Conservation (phyloP, 2,329 filamentous ascomycete species). For the Claviceps africana region DNA sequence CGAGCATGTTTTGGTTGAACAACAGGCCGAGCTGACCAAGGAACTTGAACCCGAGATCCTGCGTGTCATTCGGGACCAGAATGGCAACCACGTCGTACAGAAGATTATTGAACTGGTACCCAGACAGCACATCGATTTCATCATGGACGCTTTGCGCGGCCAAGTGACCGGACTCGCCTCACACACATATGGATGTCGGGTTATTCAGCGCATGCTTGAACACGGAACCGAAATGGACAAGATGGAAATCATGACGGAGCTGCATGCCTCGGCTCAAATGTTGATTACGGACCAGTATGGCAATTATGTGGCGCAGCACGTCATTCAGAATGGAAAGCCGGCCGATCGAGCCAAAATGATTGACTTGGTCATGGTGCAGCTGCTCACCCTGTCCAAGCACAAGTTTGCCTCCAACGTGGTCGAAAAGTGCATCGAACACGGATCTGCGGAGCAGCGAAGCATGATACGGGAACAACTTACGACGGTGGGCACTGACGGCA, state of each 20-base stretch:
- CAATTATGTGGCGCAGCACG: slow-evolving; percentile 92
- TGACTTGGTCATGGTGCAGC: slow-evolving; percentile 52
- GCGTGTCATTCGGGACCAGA: slow-evolving; percentile 68
- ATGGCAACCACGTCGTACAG: slow-evolving; percentile 94
- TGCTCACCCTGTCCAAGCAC: slow-evolving; percentile 73
- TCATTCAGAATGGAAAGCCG: slow-evolving; percentile 63
- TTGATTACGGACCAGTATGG: slow-evolving; percentile 82
- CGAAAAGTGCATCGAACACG: slow-evolving; percentile 73
- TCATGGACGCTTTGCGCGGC: slow-evolving; percentile 66
- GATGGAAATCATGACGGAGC: slow-evolving; percentile 58
- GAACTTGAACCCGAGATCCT: slow-evolving; percentile 69
- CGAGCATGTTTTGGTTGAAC: slow-evolving; percentile 80
- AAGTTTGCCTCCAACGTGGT: slow-evolving; percentile 97
- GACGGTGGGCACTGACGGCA: slow-evolving; percentile 46
- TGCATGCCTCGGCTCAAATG: slow-evolving; percentile 55
- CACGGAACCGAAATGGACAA: slow-evolving; percentile 60
- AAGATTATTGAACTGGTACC: slow-evolving; percentile 78
- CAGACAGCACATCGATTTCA: slow-evolving; percentile 65
- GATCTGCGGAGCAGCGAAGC: slow-evolving; percentile 52
- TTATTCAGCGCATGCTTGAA: slow-evolving; percentile 86
- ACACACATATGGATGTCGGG: slow-evolving; percentile 79
- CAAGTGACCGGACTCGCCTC: slow-evolving; percentile 61
- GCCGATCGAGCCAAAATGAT: slow-evolving; percentile 65
- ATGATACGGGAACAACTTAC: slow-evolving; percentile 53
- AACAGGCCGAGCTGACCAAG: slow-evolving; percentile 70